Conservation (phyloP, 2,329 filamentous ascomycete genomes). For the Calonectria naviculata region DNA sequence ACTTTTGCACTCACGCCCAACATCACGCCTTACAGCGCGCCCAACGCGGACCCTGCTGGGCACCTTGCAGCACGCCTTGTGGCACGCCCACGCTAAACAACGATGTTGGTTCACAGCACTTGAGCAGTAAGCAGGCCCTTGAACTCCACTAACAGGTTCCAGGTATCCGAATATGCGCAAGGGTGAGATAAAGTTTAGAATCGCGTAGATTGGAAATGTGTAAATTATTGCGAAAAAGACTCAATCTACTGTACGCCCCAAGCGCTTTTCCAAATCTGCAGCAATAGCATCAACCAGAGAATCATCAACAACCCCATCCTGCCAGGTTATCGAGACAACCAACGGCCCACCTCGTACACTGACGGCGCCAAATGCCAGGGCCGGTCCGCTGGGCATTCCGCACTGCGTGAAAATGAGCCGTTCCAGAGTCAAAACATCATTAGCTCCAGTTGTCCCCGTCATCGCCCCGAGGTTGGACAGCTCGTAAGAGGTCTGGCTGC, state of each 20-base stretch:
- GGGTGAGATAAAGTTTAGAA: too few relatives aligned
- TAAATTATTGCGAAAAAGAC: background rate
- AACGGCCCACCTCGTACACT: slow-evolving; percentile 12
- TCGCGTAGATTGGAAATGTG: background rate
- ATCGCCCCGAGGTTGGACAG: slow-evolving; percentile 22
- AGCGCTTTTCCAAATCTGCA: background rate
- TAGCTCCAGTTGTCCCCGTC: rapidly evolving
- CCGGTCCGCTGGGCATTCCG: slow-evolving; percentile 18
- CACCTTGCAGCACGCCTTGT: background rate
- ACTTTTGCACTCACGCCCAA: background rate
- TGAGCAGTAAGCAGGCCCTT: too few relatives aligned
- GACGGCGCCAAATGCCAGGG: slow-evolving; percentile 21
- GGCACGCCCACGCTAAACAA: background rate
- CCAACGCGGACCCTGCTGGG: background rate
- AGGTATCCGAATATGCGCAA: too few relatives aligned
- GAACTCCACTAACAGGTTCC: too few relatives aligned
- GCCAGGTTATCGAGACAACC: slow-evolving; percentile 19
- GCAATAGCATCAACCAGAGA: background rate
- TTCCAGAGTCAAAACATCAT: background rate
- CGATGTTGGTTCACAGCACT: background rate
- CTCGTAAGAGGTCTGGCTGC: slow-evolving; percentile 18
- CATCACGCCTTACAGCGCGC: background rate
- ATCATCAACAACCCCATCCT: slow-evolving; percentile 10
- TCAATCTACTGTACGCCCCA: background rate
- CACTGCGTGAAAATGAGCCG: slow-evolving; percentile 22